These are phyloP conservation scores for Monosporozyma unispora DNA, from an alignment of 805 yeast genomes.

Conservation along the genomic window DNA sequence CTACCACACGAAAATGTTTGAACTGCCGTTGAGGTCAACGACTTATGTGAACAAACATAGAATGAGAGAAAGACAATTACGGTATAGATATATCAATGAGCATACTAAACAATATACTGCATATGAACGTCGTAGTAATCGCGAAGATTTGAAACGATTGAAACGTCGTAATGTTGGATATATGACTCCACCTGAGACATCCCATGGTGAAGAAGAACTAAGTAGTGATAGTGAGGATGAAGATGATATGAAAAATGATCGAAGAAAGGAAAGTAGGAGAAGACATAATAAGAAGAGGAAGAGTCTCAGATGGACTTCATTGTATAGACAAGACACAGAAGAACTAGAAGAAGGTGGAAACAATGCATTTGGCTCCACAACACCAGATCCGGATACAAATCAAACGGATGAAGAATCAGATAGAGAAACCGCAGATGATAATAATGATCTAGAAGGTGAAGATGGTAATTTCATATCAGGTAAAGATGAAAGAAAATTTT, in stretches of 20 bases:
- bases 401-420: background rate
- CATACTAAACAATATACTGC: constrained; percentile 11
- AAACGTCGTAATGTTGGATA: background rate
- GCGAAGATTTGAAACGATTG: background rate
- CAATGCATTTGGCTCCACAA: background rate
- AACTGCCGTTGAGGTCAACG: constrained; percentile 13
- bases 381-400: background rate
- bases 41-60: constrained; percentile 11
- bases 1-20: constrained; percentile 16
- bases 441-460: background rate
- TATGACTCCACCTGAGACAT: background rate
- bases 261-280: background rate
- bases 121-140: background rate
- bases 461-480: background rate
- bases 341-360: background rate
- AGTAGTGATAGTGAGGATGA: background rate
- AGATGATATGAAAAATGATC: background rate
- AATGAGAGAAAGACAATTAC: constrained; percentile 18
- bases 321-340: background rate
- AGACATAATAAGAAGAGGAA: background rate
- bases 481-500: constrained; percentile 16
- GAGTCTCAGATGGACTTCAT: background rate
- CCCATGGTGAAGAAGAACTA: background rate
- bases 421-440: background rate
- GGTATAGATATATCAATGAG: constrained; percentile 23